Conservation (phyloP, 2,329 filamentous ascomycete genomes). For the Fusarium guadeloupense region DNA sequence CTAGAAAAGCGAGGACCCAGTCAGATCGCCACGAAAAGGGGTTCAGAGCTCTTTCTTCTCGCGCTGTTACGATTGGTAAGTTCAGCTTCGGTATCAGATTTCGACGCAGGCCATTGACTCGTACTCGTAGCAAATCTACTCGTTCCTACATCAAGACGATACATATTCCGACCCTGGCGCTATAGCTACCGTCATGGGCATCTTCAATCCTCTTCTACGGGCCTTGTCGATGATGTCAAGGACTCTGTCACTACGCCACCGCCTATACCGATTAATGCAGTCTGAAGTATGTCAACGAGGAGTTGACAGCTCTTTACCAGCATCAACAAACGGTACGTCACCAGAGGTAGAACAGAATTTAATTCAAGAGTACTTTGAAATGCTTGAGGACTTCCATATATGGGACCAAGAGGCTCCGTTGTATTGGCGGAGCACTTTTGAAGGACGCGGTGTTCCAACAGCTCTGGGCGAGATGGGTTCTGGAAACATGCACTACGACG, state of each 20-base stretch:
- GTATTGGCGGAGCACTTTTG: constrained; percentile 47
- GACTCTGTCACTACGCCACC: constrained; percentile 33
- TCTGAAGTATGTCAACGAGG: neutral
- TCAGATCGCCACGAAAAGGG: constrained; percentile 44
- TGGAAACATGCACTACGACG: constrained; percentile 39
- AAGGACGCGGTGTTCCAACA: constrained; percentile 42
- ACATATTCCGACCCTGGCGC: constrained; percentile 46
- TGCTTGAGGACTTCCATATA: constrained; percentile 42
- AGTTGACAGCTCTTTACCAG: neutral
- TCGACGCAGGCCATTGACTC: neutral
- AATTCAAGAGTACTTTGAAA: constrained; percentile 41
- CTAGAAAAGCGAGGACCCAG: constrained; percentile 45
- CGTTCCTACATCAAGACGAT: constrained; percentile 46
- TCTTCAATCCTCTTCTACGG: constrained; percentile 45
- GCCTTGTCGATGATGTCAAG: constrained; percentile 46
- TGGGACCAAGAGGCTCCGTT: constrained; percentile 46
- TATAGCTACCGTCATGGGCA: constrained; percentile 42
- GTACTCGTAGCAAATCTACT: constrained; percentile 44
- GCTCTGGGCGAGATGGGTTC: constrained; percentile 40
- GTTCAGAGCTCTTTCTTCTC: constrained; percentile 46
- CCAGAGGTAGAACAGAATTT: constrained; percentile 14
- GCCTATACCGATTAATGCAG: constrained; percentile 14
- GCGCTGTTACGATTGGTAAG: constrained; percentile 45
- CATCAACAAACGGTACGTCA: neutral
- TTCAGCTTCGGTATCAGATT: neutral